These are phyloP conservation scores for Euphorbia corollata DNA, from an alignment of 441 rosid genomes.

Conservation along the genomic window DNA sequence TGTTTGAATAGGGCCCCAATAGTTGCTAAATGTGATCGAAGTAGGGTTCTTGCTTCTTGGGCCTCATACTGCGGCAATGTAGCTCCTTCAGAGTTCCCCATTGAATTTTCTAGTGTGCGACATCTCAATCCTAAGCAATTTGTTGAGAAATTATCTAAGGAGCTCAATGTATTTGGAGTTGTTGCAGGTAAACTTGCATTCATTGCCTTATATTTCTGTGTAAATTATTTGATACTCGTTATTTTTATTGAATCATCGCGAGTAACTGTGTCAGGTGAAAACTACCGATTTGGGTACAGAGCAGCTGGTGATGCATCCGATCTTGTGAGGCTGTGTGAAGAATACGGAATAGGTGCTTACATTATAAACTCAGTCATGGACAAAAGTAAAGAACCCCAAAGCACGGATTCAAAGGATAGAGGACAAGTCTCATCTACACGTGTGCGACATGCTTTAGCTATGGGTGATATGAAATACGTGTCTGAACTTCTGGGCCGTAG, in stretches of 20 bases:
- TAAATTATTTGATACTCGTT: neutral
- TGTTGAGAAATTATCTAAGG: slow-evolving; percentile 72
- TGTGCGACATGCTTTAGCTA: slow-evolving; percentile 70
- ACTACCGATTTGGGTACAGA: slow-evolving; percentile 76
- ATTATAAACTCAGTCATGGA: slow-evolving; percentile 79
- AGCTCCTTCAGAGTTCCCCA: slow-evolving; percentile 52
- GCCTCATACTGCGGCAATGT: slow-evolving; percentile 52
- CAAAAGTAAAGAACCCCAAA: slow-evolving; percentile 43
- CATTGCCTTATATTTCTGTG: neutral
- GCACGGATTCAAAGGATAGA: slow-evolving; percentile 43
- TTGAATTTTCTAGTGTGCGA: slow-evolving; percentile 63
- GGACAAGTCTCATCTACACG: slow-evolving; percentile 92
- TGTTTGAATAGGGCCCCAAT: slow-evolving; percentile 49
- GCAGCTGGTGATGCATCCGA: slow-evolving; percentile 74
- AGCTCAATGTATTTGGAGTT: slow-evolving; percentile 62
- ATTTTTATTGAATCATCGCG: slow-evolving; percentile 13
- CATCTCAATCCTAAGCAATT: slow-evolving; percentile 63
- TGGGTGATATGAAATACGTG: slow-evolving; percentile 65
- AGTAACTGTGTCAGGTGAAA: slow-evolving; percentile 44
- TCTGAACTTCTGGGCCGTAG: slow-evolving; percentile 71
- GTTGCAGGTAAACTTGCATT: slow-evolving; percentile 51
- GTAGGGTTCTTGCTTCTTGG: slow-evolving; percentile 66
- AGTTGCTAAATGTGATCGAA: slow-evolving; percentile 75
- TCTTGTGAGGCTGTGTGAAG: slow-evolving; percentile 55
- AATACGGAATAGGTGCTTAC: slow-evolving; percentile 48